A percentile compares a stretch with the other conserved stretches of the same genome.
These are phyloP conservation scores for Rubroboletus satanas DNA, from an alignment of 768 basidiomycete species.

Conservation along the genomic window DNA sequence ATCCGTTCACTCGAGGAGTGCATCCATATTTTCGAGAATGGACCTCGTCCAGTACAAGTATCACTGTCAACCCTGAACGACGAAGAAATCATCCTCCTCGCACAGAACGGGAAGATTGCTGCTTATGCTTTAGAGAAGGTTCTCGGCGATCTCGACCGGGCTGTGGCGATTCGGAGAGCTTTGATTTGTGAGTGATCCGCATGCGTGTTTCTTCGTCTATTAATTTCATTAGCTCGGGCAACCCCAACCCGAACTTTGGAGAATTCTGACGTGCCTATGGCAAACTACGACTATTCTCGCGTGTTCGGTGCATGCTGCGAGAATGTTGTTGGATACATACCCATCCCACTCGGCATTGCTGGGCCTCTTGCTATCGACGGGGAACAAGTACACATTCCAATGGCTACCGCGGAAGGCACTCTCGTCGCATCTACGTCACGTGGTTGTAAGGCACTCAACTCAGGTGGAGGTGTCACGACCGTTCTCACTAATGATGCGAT, in stretches of 20 bases:
- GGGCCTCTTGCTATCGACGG: slow-evolving; percentile 94
- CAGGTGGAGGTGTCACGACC: slow-evolving; percentile 92
- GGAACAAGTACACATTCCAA: slow-evolving; percentile 81
- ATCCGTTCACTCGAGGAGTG: slow-evolving; percentile 70
- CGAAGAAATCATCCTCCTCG: slow-evolving; percentile 86
- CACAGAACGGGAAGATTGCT: slow-evolving; percentile 89
- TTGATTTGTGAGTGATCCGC: slow-evolving; percentile 71
- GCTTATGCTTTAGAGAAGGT: slow-evolving; percentile 96
- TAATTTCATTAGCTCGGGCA: slow-evolving; percentile 60
- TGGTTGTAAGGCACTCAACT: slow-evolving; percentile 96
- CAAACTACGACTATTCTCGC: slow-evolving; percentile 87
- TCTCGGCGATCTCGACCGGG: slow-evolving; percentile 81
- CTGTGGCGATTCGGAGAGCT: slow-evolving; percentile 81
- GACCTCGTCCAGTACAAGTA: slow-evolving; percentile 55
- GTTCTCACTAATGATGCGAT: slow-evolving; percentile 91
- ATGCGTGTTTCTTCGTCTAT: background rate
- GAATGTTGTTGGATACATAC: slow-evolving; percentile 97
- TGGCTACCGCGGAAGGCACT: slow-evolving; percentile 99
- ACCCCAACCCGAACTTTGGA: slow-evolving; percentile 84
- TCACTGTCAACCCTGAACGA: slow-evolving; percentile 69
- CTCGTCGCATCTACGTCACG: slow-evolving; percentile 96
- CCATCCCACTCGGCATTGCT: slow-evolving; percentile 92
- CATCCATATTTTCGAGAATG: slow-evolving; percentile 74
- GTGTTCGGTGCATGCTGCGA: slow-evolving; percentile 98
- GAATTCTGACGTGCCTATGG: slow-evolving; percentile 73